phyloP scores from a whole-genome alignment of 192 early-diverging fungal species.

The Podila verticillata region DNA sequence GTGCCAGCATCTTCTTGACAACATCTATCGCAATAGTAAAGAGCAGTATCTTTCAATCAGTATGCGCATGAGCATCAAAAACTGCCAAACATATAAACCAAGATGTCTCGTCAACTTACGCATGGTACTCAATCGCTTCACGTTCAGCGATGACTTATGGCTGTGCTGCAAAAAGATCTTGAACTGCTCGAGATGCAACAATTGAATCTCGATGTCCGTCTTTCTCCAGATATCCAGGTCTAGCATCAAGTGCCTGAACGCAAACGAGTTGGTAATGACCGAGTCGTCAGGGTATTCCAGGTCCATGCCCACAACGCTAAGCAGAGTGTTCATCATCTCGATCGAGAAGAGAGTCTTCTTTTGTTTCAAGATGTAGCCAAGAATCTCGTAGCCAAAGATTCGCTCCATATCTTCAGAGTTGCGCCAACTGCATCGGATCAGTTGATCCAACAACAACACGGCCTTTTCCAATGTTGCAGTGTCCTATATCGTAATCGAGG shows the following conservation, averaged over 20 bases:
- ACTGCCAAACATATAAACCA: not conserved
- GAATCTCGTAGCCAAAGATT: constrained; percentile 71
- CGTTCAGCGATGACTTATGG: constrained; percentile 63
- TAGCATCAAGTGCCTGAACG: constrained; percentile 68
- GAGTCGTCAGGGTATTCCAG: constrained; percentile 62
- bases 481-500: constrained; percentile 25
- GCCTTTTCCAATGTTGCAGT: constrained; percentile 64
- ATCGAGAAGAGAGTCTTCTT: constrained; percentile 68
- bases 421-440: constrained; percentile 71
- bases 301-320: constrained; percentile 71
- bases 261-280: constrained; percentile 70
- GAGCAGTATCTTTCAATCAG: not conserved
- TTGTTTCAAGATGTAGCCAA: constrained; percentile 69
- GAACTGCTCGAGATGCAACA: constrained; percentile 69
- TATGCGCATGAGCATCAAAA: no score
- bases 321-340: constrained; percentile 66
- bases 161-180: constrained; percentile 66
- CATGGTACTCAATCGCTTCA: constrained; percentile 65
- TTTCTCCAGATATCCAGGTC: constrained; percentile 77
- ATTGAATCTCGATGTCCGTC: constrained; percentile 62
- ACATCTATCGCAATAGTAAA: constrained; percentile 52
- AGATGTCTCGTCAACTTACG: constrained; percentile 52
- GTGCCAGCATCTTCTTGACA: constrained; percentile 69
- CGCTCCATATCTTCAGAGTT: constrained; percentile 80
- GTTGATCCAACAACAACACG: constrained; percentile 64